Conservation (phyloP, 2,329 filamentous ascomycete species). For the Grosmannia clavigera region DNA sequence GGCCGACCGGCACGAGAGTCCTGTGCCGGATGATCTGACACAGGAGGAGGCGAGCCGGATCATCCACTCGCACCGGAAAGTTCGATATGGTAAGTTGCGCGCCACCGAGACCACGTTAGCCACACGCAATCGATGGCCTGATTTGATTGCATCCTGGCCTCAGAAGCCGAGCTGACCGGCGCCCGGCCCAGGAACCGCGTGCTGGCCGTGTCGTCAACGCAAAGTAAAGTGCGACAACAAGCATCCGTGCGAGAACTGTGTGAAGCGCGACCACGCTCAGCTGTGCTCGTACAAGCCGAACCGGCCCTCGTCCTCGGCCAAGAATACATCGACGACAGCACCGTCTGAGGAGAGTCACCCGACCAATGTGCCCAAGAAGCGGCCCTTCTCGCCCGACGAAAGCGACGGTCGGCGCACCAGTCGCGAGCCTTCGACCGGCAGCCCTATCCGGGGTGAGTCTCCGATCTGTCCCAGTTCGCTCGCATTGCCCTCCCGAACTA, state of each 20-base stretch:
- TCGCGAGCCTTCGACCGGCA: constrained; percentile 4
- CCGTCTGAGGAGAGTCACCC: constrained; percentile 13
- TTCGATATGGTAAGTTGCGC: constrained; percentile 46
- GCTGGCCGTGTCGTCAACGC: constrained; percentile 55
- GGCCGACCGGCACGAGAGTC: constrained; percentile 31
- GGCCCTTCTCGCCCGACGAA: constrained; percentile 30
- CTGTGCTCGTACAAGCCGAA: constrained; percentile 58
- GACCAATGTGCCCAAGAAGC: constrained; percentile 23
- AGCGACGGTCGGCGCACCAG: constrained; percentile 18
- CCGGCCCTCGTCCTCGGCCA: constrained; percentile 26
- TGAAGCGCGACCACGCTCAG: constrained; percentile 51
- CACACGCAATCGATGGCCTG: not conserved
- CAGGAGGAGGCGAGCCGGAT: constrained; percentile 55
- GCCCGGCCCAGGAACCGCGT: constrained; percentile 39
- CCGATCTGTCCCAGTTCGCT: not conserved
- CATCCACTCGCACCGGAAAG: constrained; percentile 57
- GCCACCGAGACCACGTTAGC: not conserved
- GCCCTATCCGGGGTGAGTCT: constrained; percentile 8
- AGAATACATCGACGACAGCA: constrained; percentile 16
- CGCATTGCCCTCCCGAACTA: not conserved
- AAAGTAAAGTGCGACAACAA: constrained; percentile 61
- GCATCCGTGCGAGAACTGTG: constrained; percentile 55
- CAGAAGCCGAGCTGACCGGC: not conserved
- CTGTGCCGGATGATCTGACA: constrained; percentile 44
- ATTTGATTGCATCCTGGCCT: not conserved